Evolutionary conservation across 1,139 yeast species (phyloP).

Genomic region (Kodamaea alishanica): DNA sequence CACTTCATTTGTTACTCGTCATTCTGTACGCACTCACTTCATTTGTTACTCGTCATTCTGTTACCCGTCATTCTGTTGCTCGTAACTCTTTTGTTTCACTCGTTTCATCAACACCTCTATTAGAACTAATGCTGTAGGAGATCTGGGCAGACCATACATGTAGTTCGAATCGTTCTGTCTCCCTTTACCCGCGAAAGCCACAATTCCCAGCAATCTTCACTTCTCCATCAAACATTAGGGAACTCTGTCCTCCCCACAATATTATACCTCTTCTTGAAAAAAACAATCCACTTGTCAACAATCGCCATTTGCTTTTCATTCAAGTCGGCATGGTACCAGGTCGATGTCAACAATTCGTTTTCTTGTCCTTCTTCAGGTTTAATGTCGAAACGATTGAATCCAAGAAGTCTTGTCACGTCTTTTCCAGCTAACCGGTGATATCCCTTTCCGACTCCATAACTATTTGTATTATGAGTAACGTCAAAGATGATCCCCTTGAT

Average conservation of each 20-base stretch:
- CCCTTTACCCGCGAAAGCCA: too few relatives aligned
- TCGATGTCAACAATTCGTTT: conserved; percentile 18
- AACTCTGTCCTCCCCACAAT: conserved; percentile 31
- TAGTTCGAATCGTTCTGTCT: too few relatives aligned
- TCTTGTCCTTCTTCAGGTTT: conserved; percentile 34
- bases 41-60: too few relatives aligned
- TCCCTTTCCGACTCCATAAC: conserved; percentile 74
- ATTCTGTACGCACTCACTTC: too few relatives aligned
- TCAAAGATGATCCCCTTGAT: conserved; percentile 76
- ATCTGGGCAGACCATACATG: too few relatives aligned
- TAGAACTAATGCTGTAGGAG: too few relatives aligned
- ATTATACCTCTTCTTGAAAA: conserved; percentile 48
- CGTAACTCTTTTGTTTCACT: too few relatives aligned
- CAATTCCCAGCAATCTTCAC: too few relatives aligned
- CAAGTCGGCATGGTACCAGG: conserved; percentile 49
- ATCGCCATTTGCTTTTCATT: conserved; percentile 47
- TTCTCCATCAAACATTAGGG: background rate
- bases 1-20: too few relatives aligned
- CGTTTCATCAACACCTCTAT: too few relatives aligned
- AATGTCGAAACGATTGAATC: conserved; percentile 29
- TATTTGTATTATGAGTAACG: conserved; percentile 59
- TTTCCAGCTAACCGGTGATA: conserved; percentile 73
- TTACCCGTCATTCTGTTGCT: too few relatives aligned
- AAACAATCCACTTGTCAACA: conserved; percentile 56
- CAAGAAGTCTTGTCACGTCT: conserved; percentile 71